Percentiles rank a stretch among this genome's conserved stretches.
These are phyloP conservation scores for Nitzschia putrida DNA, from an alignment of 108 stramenopile genomes.

Conservation along the genomic window DNA sequence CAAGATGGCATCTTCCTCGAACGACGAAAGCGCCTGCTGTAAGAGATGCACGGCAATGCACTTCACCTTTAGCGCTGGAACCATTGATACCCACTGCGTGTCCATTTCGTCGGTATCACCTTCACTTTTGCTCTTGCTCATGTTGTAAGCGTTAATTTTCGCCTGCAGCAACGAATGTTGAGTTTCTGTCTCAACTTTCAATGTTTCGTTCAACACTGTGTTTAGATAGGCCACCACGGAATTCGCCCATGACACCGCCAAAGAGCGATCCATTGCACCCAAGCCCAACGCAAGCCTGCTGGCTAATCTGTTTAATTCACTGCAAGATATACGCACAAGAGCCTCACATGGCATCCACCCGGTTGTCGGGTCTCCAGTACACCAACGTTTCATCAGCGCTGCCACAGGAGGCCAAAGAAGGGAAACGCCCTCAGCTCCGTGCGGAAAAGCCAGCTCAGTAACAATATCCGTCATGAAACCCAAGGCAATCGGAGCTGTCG, in stretches of 20 bases:
- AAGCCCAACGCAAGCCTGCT: slow-evolving; percentile 34
- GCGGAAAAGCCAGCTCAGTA: slow-evolving; percentile 45
- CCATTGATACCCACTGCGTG: slow-evolving; percentile 28
- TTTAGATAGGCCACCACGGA: slow-evolving; percentile 43
- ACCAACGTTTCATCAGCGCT: slow-evolving; percentile 56
- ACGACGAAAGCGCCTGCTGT: slow-evolving; percentile 54
- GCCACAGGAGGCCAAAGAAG: slow-evolving; percentile 60
- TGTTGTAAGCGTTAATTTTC: slow-evolving; percentile 38
- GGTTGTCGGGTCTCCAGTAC: slow-evolving; percentile 44
- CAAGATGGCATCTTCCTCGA: slow-evolving; percentile 43
- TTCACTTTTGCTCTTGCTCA: not conserved
- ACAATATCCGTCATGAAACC: slow-evolving; percentile 78
- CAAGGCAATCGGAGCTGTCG: slow-evolving; percentile 78
- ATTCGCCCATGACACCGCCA: slow-evolving; percentile 47
- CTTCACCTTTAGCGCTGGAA: slow-evolving; percentile 67
- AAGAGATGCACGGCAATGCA: slow-evolving; percentile 75
- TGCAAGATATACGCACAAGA: slow-evolving; percentile 67
- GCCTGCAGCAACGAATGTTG: slow-evolving; percentile 30
- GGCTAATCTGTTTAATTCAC: slow-evolving; percentile 62
- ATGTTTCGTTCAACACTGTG: slow-evolving; percentile 39
- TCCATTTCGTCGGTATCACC: not conserved
- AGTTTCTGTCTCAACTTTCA: slow-evolving; percentile 44
- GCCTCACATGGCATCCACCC: slow-evolving; percentile 85
- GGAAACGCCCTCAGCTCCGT: slow-evolving; percentile 54
- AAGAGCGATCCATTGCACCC: slow-evolving; percentile 27